These are phyloP conservation scores for Fusarium temperatum DNA, from an alignment of 2,329 filamentous ascomycete species.

Conservation along the genomic window DNA sequence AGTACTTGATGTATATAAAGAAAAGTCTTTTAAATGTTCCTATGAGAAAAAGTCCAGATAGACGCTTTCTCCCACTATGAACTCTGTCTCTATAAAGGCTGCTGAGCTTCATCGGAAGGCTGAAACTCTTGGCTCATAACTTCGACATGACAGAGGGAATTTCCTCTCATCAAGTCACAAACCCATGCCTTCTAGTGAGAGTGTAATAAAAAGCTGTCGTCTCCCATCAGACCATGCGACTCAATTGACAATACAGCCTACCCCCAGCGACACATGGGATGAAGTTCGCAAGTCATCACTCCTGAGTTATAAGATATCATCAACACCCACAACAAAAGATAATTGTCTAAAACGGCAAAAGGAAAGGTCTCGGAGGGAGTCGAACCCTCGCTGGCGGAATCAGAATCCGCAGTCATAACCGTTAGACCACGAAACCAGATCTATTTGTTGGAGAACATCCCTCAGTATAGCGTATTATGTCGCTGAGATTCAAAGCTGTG, in stretches of 20 bases:
- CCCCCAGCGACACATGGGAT: no score
- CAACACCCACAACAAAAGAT: background rate
- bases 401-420: constrained; percentile 44
- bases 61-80: accelerated
- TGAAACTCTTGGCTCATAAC: background rate
- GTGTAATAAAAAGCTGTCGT: no score
- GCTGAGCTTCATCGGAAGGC: background rate
- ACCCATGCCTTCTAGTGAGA: no score
- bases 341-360: background rate
- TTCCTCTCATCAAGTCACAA: no score
- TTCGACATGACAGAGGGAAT: background rate
- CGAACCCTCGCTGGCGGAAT: constrained; percentile 44
- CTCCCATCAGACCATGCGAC: no score
- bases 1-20: accelerated
- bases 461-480: accelerated
- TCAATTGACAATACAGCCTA: background rate
- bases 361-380: constrained; percentile 38
- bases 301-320: background rate
- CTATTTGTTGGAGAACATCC: background rate
- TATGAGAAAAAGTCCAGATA: accelerated
- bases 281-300: background rate
- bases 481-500: accelerated
- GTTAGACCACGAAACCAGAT: constrained; percentile 10
- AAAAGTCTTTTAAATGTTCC: background rate
- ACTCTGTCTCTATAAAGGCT: background rate